A percentile compares a stretch with the other conserved stretches of the same genome.
Evolutionary conservation across 2,329 filamentous ascomycete genomes (phyloP).

Genomic region (Alternaria postmessia): DNA sequence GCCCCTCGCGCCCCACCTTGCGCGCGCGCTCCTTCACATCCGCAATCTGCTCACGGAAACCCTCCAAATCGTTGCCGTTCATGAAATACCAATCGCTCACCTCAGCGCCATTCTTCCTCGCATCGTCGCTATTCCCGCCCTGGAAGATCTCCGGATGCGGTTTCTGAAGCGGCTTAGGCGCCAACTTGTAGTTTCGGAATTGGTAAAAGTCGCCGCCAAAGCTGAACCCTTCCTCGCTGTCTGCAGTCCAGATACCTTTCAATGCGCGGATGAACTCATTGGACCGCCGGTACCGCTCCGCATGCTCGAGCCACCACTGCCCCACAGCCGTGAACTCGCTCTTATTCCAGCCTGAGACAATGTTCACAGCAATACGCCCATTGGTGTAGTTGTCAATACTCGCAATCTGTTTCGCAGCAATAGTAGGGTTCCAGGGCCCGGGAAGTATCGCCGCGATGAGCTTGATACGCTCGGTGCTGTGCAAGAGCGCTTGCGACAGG

Average conservation of each 20-base stretch:
- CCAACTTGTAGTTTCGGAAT: slow-evolving; percentile 60
- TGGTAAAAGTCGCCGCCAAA: slow-evolving; percentile 63
- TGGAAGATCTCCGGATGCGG: slow-evolving; percentile 64
- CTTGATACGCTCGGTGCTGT: slow-evolving; percentile 58
- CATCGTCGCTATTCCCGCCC: slow-evolving; percentile 62
- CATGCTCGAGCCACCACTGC: slow-evolving; percentile 64
- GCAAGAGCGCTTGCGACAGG: slow-evolving; percentile 59
- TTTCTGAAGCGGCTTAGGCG: slow-evolving; percentile 60
- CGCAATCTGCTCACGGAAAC: slow-evolving; percentile 60
- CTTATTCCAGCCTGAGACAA: slow-evolving; percentile 65
- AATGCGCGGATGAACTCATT: slow-evolving; percentile 62
- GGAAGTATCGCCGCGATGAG: slow-evolving; percentile 62
- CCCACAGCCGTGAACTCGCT: slow-evolving; percentile 61
- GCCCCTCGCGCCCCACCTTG: slow-evolving; percentile 54
- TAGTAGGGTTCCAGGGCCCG: slow-evolving; percentile 47
- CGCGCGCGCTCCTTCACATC: slow-evolving; percentile 59
- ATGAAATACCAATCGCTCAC: slow-evolving; percentile 64
- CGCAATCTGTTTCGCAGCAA: slow-evolving; percentile 63
- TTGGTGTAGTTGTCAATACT: slow-evolving; percentile 62
- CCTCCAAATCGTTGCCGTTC: slow-evolving; percentile 65
- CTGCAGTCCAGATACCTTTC: slow-evolving; percentile 60
- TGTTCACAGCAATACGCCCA: slow-evolving; percentile 62
- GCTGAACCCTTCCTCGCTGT: slow-evolving; percentile 55
- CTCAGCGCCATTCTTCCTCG: slow-evolving; percentile 58
- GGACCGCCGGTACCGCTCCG: slow-evolving; percentile 60